Conservation (phyloP, 1,284 basidiomycete species). For the Rhizoctonia solani region DNA sequence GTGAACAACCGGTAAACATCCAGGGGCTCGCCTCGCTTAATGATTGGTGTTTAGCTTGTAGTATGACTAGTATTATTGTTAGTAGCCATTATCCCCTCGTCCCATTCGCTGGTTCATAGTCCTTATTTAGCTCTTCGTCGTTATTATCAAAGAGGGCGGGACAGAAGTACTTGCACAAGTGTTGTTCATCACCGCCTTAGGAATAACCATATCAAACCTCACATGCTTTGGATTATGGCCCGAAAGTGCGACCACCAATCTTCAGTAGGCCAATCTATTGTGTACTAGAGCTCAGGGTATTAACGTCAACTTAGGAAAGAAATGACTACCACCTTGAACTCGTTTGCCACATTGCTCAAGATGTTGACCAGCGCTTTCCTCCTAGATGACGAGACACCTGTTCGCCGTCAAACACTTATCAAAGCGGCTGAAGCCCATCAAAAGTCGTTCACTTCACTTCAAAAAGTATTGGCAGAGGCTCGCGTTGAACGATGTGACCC, state of each 20-base stretch:
- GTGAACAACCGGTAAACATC: conserved; percentile 38
- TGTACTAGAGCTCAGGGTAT: neutral
- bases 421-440: conserved; percentile 81
- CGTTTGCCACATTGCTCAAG: conserved; percentile 81
- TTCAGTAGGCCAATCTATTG: conserved; percentile 58
- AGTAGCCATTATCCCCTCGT: conserved; percentile 61
- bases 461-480: conserved; percentile 81
- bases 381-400: conserved; percentile 60
- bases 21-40: neutral
- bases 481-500: conserved; percentile 74
- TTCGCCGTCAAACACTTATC: conserved; percentile 65
- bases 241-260: conserved; percentile 77
- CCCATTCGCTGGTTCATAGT: conserved; percentile 28
- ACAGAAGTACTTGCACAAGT: conserved; percentile 73
- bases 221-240: conserved; percentile 86
- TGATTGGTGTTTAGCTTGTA: conserved; percentile 63
- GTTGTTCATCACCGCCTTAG: conserved; percentile 76
- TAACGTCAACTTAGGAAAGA: conserved; percentile 47
- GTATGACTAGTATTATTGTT: conserved; percentile 86
- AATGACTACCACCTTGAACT: conserved; percentile 84
- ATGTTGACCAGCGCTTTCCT: conserved; percentile 84
- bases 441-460: conserved; percentile 82
- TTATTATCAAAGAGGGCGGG: conserved; percentile 90
- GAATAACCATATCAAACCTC: conserved; percentile 76
- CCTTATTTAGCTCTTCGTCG: conserved; percentile 42